Evolutionary conservation across 495 filamentous ascomycete species (phyloP).

Genomic region (Penicillium cataractarum): DNA sequence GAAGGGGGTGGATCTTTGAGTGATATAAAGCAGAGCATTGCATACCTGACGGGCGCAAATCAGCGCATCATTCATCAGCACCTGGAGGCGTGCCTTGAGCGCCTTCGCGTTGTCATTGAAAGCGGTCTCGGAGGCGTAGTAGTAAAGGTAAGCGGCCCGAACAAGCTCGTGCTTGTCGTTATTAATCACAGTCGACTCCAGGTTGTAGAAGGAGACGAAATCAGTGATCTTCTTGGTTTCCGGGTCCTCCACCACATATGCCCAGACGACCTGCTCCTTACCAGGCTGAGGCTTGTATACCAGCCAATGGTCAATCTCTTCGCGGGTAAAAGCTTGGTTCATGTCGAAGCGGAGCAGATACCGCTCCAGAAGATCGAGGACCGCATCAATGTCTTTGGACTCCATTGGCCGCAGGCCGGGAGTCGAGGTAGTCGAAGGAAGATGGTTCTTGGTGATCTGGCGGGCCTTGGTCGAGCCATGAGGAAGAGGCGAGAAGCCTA

Average conservation of each 20-base stretch:
- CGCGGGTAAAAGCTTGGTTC: conserved; percentile 75
- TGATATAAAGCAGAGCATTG: background rate
- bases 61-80: conserved; percentile 80
- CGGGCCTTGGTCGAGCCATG: conserved; percentile 75
- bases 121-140: conserved; percentile 87
- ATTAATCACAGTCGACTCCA: conserved; percentile 89
- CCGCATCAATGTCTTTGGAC: conserved; percentile 76
- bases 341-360: conserved; percentile 82
- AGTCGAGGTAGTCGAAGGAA: conserved; percentile 71
- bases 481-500: conserved; percentile 86
- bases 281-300: conserved; percentile 60
- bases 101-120: conserved; percentile 61
- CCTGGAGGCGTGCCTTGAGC: conserved; percentile 72
- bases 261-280: conserved; percentile 84
- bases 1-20: background rate
- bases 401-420: conserved; percentile 79
- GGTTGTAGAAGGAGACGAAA: conserved; percentile 93
- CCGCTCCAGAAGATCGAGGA: conserved; percentile 71
- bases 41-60: conserved; percentile 79
- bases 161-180: conserved; percentile 75
- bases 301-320: conserved; percentile 89
- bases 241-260: conserved; percentile 84
- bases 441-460: conserved; percentile 77
- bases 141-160: conserved; percentile 91
- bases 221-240: conserved; percentile 83